Evolutionary conservation across 2,329 filamentous ascomycete genomes (phyloP).

Genomic region (Colletotrichum noveboracense): DNA sequence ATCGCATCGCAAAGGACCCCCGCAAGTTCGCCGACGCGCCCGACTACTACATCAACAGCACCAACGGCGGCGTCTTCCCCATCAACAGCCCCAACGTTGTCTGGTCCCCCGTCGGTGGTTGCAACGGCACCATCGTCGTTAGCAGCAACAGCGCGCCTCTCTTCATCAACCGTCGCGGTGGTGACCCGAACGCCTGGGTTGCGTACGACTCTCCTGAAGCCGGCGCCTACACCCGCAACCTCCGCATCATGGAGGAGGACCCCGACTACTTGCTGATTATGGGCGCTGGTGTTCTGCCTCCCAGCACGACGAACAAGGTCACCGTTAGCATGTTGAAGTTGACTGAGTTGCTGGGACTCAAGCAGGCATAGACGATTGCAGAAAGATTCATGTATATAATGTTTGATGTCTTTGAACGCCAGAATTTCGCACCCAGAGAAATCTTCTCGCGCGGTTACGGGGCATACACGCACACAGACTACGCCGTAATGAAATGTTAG

Average conservation of each 20-base stretch:
- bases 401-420: neutral
- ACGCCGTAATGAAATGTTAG: neutral
- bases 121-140: conserved; percentile 50
- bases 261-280: conserved; percentile 45
- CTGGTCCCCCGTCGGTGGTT: conserved; percentile 48
- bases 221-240: conserved; percentile 40
- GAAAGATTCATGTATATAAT: neutral
- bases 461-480: neutral
- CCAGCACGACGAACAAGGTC: conserved; percentile 49
- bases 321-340: conserved; percentile 39
- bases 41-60: conserved; percentile 35
- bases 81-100: conserved; percentile 47
- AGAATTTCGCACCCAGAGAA: accelerated
- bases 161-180: conserved; percentile 47
- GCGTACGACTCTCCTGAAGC: conserved; percentile 38
- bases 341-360: conserved; percentile 25
- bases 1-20: conserved; percentile 45
- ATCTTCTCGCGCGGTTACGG: neutral
- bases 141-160: conserved; percentile 42
- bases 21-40: conserved; percentile 38
- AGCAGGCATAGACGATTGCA: neutral
- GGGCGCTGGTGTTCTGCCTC: conserved; percentile 50
- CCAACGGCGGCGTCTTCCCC: conserved; percentile 35
- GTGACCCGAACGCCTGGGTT: conserved; percentile 41
- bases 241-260: conserved; percentile 39